Base-by-base conservation (phyloP, 331 rosid genomes). In the Quercus phellos region DNA sequence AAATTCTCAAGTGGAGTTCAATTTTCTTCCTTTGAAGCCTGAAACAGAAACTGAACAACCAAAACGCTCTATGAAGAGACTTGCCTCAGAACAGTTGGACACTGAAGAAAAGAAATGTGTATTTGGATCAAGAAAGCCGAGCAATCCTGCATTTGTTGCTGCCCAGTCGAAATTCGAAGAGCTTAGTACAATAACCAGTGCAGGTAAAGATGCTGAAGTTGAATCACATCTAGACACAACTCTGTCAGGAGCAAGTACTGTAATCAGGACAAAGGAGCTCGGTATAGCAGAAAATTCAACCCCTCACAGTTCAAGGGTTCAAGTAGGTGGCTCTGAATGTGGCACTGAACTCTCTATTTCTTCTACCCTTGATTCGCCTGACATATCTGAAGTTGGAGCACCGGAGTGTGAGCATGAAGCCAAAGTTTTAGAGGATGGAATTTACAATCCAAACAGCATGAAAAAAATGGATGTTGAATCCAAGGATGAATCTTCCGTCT, bases 301-400 rank as follows among this genome's bases (percentile, higher is more conserved):
- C 76, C 66, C 70, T 54, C 78, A 32, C 87, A 86, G 74, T 86
- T 87, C 89, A 11, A 87, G 80, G 72, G 55, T 66, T 74, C 86
- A 78, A 30, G 61, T 87, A 54, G 92, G 88, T 77, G 97, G 91
- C 73, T 90, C 99, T 55, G 97, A 92, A 72, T 89, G 92, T 87
- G 94, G 93, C 56, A 92, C 96, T 2, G 98, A 92, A 68, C 94
- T 92, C 29, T 93, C 97, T 27, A 81, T 95, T 66, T 80, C 98
- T 73, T 95, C 99, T 27, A 91, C 97, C 27, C 93, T 92, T 55
- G 98, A 95, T 86, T 95, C 96, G 5, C 99, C 97, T 9, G 90
- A 93, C 56, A 73, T 61, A 82, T 91, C 85, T 58, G 99, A 92
- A 60, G 72, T 63, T 59, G 96, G 86, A 17, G 87, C 86, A 69